phyloP scores from a whole-genome alignment of 768 basidiomycete species.

The Dacryopinax primogenitus region DNA sequence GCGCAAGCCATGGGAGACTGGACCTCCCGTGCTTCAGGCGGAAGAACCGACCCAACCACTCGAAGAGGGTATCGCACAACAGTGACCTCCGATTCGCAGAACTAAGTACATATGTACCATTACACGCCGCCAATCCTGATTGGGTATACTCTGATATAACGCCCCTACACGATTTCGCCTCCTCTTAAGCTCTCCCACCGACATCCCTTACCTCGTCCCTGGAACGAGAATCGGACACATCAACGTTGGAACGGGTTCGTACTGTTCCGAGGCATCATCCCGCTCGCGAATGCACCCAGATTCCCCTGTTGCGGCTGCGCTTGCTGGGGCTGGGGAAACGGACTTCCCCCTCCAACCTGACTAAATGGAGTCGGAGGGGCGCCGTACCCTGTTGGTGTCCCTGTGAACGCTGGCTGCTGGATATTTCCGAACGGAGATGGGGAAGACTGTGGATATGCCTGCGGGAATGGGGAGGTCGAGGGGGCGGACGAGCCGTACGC shows the following conservation, averaged over 20 bases:
- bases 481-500: neutral
- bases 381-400: neutral
- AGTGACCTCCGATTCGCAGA: neutral
- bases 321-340: neutral
- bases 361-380: neutral
- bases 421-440: neutral
- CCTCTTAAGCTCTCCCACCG: neutral
- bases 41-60: neutral
- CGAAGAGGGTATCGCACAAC: neutral
- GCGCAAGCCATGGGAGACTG: neutral
- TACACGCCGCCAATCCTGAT: neutral
- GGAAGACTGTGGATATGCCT: neutral
- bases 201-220: neutral
- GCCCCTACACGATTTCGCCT: neutral
- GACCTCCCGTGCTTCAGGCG: neutral
- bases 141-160: neutral
- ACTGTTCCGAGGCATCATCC: conserved; percentile 2
- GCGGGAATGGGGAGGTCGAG: neutral
- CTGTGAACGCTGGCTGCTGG: neutral
- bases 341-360: neutral
- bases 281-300: neutral
- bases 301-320: neutral
- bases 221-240: neutral
- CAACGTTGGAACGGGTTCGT: conserved; percentile 3
- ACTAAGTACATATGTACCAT: neutral